A percentile compares a stretch with the other conserved stretches of the same genome.
phyloP scores from a whole-genome alignment of 495 filamentous ascomycete genomes.

The Talaromyces adpressus region DNA sequence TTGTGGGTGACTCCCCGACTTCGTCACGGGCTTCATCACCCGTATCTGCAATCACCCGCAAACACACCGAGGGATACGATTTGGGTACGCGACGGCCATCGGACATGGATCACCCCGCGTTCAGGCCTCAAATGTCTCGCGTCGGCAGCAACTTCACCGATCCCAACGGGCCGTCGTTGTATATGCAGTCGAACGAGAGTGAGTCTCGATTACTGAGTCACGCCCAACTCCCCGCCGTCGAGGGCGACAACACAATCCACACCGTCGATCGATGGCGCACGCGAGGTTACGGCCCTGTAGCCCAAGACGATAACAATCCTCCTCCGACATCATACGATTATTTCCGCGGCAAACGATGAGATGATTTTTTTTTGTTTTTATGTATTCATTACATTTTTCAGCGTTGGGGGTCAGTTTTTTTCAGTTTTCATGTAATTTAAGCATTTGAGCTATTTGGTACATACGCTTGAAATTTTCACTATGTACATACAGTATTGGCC shows the following conservation, averaged over 20 bases:
- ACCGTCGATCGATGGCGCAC: conserved; percentile 41
- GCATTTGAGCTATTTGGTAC: background rate
- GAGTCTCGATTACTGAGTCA: conserved; percentile 35
- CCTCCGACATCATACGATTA: conserved; percentile 33
- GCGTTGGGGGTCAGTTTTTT: background rate
- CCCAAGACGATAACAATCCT: conserved; percentile 25
- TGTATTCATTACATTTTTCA: background rate
- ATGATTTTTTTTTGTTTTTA: background rate
- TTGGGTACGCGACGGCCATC: conserved; percentile 9
- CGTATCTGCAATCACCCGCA: conserved; percentile 22
- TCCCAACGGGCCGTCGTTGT: conserved; percentile 17
- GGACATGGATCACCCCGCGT: conserved; percentile 27
- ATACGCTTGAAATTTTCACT: background rate
- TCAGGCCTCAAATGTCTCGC: conserved; percentile 28
- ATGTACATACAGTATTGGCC: background rate
- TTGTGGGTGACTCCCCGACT: conserved; percentile 35
- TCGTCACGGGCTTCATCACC: conserved; percentile 44
- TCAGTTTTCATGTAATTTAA: background rate
- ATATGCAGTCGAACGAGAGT: conserved; percentile 35
- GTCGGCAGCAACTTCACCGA: conserved; percentile 12
- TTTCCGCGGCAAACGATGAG: conserved; percentile 23
- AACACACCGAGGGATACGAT: conserved; percentile 23
- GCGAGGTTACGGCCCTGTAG: conserved; percentile 41
- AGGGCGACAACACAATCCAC: conserved; percentile 12
- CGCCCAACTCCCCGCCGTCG: conserved; percentile 29